A percentile compares a stretch with the other conserved stretches of the same genome.
phyloP scores from a whole-genome alignment of 2,329 filamentous ascomycete species.

The Penicillium digitatum region DNA sequence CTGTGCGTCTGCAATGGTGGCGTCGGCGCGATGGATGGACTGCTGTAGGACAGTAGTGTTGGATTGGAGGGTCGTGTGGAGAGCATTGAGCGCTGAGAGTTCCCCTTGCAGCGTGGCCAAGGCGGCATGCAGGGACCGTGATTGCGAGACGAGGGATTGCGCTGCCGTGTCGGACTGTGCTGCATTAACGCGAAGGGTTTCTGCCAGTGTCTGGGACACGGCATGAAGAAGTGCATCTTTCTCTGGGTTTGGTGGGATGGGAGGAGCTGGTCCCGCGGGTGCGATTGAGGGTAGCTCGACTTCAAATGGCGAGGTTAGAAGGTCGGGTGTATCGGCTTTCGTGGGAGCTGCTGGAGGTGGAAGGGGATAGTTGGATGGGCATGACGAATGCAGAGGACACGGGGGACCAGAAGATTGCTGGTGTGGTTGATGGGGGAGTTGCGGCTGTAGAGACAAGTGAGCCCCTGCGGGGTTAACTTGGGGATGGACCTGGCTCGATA shows the following conservation, averaged over 20 bases:
- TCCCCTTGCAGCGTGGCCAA: constrained; percentile 69
- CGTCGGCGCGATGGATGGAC: constrained; percentile 73
- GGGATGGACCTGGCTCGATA: neutral
- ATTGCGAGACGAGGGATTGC: constrained; percentile 72
- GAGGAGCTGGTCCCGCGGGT: constrained; percentile 60
- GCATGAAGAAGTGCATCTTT: constrained; percentile 81
- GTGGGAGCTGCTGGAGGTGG: constrained; percentile 23
- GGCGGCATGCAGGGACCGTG: constrained; percentile 68
- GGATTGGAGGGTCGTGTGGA: constrained; percentile 66
- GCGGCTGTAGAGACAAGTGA: constrained; percentile 18
- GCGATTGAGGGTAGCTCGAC: constrained; percentile 51
- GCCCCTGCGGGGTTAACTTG: constrained; percentile 3
- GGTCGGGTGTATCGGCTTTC: constrained; percentile 47
- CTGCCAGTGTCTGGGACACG: constrained; percentile 65
- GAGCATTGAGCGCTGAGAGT: constrained; percentile 63
- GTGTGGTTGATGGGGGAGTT: constrained; percentile 23
- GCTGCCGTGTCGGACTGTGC: constrained; percentile 71
- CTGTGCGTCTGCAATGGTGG: constrained; percentile 68
- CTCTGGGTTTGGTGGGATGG: constrained; percentile 91
- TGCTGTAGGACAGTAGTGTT: constrained; percentile 77
- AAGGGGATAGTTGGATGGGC: constrained; percentile 24
- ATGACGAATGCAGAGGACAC: constrained; percentile 33
- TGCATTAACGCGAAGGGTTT: constrained; percentile 65
- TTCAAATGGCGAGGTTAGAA: constrained; percentile 62
- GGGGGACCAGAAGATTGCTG: constrained; percentile 22